A percentile compares a stretch with the other conserved stretches of the same genome.
Evolutionary conservation across 2,329 filamentous ascomycete species (phyloP).

Genomic region (Purpureocillium takamizusanense): DNA sequence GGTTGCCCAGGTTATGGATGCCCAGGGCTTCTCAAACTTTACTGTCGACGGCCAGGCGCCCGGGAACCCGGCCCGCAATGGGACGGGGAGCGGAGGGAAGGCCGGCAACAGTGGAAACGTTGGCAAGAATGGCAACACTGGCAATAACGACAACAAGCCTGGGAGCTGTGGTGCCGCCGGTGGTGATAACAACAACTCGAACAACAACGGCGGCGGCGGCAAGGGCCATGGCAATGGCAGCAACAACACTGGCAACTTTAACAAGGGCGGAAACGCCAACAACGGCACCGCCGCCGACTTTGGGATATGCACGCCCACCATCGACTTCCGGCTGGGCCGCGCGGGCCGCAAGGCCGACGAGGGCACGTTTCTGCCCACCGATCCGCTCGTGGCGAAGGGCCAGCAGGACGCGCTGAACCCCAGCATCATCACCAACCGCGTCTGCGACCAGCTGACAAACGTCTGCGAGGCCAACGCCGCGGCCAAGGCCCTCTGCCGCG

Average conservation of each 20-base stretch:
- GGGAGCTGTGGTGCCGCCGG: too few relatives aligned
- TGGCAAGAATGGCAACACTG: too few relatives aligned
- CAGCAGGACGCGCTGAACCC: slow-evolving; percentile 63
- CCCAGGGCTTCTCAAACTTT: slow-evolving; percentile 56
- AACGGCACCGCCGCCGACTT: slow-evolving; percentile 28
- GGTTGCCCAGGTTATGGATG: slow-evolving; percentile 53
- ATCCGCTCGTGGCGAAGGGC: slow-evolving; percentile 46
- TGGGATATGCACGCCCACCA: slow-evolving; percentile 45
- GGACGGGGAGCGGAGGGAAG: too few relatives aligned
- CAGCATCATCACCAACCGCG: slow-evolving; percentile 64
- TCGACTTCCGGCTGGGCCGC: slow-evolving; percentile 50
- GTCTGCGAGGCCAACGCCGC: slow-evolving; percentile 55
- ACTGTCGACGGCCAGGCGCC: slow-evolving; percentile 28
- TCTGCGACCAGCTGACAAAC: slow-evolving; percentile 61
- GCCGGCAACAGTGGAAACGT: too few relatives aligned
- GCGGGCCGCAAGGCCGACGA: slow-evolving; percentile 46
- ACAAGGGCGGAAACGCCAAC: too few relatives aligned
- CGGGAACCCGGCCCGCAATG: slow-evolving; percentile 8
- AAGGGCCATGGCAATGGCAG: too few relatives aligned
- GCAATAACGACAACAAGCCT: too few relatives aligned
- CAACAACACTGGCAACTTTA: too few relatives aligned
- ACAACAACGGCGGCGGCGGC: too few relatives aligned
- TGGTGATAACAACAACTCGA: too few relatives aligned
- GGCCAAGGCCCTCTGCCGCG: slow-evolving; percentile 42
- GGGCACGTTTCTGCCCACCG: slow-evolving; percentile 60